These are phyloP conservation scores for Aspergillus carlsbadensis DNA, from an alignment of 495 filamentous ascomycete genomes.

Conservation along the genomic window DNA sequence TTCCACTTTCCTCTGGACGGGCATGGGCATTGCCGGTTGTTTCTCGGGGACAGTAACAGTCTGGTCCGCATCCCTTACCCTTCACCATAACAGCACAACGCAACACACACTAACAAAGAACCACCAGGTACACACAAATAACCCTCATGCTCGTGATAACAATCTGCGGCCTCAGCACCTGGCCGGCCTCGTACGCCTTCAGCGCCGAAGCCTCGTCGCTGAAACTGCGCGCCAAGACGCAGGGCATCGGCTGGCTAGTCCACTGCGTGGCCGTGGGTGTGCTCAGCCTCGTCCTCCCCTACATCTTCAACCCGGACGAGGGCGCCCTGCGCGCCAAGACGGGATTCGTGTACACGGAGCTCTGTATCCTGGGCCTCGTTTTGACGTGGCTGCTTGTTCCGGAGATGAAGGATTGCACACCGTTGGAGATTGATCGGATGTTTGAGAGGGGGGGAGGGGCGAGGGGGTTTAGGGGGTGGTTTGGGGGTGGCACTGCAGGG, in stretches of 20 bases:
- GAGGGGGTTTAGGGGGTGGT: not conserved
- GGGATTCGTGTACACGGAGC: constrained; percentile 32
- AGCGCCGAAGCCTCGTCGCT: constrained; percentile 34
- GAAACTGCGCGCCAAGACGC: constrained; percentile 31
- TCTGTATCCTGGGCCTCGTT: constrained; percentile 22
- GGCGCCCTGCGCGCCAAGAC: constrained; percentile 31
- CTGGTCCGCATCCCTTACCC: constrained; percentile 22
- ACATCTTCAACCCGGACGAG: constrained; percentile 35
- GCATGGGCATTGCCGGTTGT: constrained; percentile 35
- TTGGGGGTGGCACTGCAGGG: not conserved
- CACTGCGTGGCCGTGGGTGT: constrained; percentile 26
- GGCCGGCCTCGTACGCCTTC: constrained; percentile 38
- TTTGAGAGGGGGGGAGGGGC: constrained; percentile 19
- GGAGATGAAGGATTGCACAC: constrained; percentile 35
- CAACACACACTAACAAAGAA: too few relatives aligned
- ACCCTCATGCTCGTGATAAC: constrained; percentile 28
- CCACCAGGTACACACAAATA: constrained; percentile 29
- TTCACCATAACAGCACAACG: too few relatives aligned
- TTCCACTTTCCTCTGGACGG: constrained; percentile 27
- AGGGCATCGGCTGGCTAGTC: constrained; percentile 36
- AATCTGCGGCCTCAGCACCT: constrained; percentile 29
- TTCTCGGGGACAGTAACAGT: constrained; percentile 26
- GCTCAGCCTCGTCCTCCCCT: constrained; percentile 31
- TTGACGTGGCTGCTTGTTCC: constrained; percentile 28
- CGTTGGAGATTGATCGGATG: constrained; percentile 37